Base-by-base conservation (phyloP, 805 yeast genomes). In the Yamadazyma paraphyllophila region DNA sequence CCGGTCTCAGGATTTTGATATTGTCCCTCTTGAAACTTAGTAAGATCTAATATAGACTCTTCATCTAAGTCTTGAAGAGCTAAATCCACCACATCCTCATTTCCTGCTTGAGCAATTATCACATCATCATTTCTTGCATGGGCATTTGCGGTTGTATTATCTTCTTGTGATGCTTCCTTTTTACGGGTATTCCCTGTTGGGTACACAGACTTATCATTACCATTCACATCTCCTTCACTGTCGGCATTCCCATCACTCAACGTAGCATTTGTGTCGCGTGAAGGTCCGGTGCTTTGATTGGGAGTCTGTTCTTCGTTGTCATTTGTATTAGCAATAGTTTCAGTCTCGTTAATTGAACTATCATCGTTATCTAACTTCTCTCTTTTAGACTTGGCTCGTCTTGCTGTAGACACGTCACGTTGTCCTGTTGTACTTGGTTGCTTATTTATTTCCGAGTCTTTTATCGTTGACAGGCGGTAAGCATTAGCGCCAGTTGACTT, bases 11-110 rank as follows among this genome's bases (percentile, higher is more conserved):
- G 72, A 33, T 87, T 78, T 57, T 75, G 81, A 6, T 78, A 77
- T 63, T 87, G 95, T 36, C 84, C 91, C 16, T 82, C 82, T 63
- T 85, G 91, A 43, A 86, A 67, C 56, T 73, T 74, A 3, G 85
- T 73, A 52, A 85, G 65, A 61, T 84, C 90, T 36, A 83, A 62
- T 38, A 69, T 69, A 16, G 57, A 49, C 26, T 56, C 62, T 32
- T 57, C 62, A 48, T 58, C 54, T 38, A 52, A 43, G 26, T 50
- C 46, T 11, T 52, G 44, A 16, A 54, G 45, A 45, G 54, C 59
- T 12, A 54, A 47, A 44, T 44, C 47, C 11, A 40, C 50, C 10
- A 46, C 45, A 30, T 49, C 47, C 33, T 49, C 53, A 27, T 37
- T 29, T 7, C 43, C 45, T 31, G 40, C 36, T 32, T 49, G 54